Base-by-base conservation (phyloP, 176 grass and related monocot species). In the Olyra latifolia region DNA sequence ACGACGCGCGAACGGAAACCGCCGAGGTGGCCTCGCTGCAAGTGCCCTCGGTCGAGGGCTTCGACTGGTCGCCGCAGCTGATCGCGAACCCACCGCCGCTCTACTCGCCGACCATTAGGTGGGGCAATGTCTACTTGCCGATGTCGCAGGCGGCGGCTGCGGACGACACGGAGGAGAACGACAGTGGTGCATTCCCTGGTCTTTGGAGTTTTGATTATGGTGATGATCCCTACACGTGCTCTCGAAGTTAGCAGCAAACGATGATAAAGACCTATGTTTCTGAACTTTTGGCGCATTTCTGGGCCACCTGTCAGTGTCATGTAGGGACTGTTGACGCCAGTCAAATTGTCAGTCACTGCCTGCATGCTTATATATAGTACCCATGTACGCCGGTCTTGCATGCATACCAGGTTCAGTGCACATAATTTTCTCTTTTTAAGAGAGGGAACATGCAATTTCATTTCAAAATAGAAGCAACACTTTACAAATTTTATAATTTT, bases 61-160 rank as follows among this genome's bases (percentile, higher is more conserved):
- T 53, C 24, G 49, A 84, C 48, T 76, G 72, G 82, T 61, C n/a
- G n/a, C n/a, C 25, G 2, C 53, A 56, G 78, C 7, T 46, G 22
- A 19, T 22, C 23, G 38, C 7, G 12, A 56, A 76, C 52, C 71
- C 49, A 2, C 61, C 71, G 8, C 72, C 81, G 38, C 48, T 76
- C 0, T 84, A 11, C 81, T 84, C 82, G 20, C 82, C 72, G 10
- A 32, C 72, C 1, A 2, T 42, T 12, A 19, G 14, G 19, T 23
- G 61, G 43, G 41, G n/a, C 70, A 32, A 83, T 20, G 35, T 5
- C 2, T 69, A 70, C 32, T 13, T 56, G 32, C 8, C 20, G 10
- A 9, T 45, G 62, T 19, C 35, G 4, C 19, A 7, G 71, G 10
- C 55, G 40, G 19, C 25, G 25, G 44, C 41, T 11, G 44, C 48